Evolutionary conservation across 768 basidiomycete genomes (phyloP).

Genomic region (Ephemerocybe angulata): DNA sequence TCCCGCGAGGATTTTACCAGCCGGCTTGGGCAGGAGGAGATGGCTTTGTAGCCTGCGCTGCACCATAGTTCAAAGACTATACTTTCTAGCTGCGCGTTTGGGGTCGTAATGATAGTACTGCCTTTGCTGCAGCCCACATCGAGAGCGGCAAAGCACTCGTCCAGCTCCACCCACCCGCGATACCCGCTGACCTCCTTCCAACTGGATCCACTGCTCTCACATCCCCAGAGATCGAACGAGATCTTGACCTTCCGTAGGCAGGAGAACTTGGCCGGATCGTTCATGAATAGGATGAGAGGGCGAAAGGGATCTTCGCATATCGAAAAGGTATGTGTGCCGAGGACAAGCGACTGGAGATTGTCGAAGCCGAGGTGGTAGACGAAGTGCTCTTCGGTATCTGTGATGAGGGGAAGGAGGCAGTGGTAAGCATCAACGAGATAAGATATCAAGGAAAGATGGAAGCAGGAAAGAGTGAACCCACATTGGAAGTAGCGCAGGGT

Average conservation of each 20-base stretch:
- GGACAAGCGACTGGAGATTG: slow-evolving; percentile 3
- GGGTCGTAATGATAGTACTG: not conserved
- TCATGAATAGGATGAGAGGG: slow-evolving; percentile 2
- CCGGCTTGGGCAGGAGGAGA: too few relatives aligned
- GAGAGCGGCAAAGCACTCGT: not conserved
- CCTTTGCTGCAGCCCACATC: too few relatives aligned
- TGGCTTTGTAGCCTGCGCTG: slow-evolving; percentile 7
- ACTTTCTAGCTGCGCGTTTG: not conserved
- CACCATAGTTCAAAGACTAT: slow-evolving; percentile 5
- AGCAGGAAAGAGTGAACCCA: not conserved
- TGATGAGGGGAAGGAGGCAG: not conserved
- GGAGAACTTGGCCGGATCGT: not conserved
- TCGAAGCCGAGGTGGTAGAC: not conserved
- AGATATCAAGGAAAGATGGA: too few relatives aligned
- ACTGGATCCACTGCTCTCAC: not conserved
- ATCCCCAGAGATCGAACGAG: slow-evolving; percentile 7
- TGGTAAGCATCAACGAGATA: not conserved
- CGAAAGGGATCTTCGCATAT: slow-evolving; percentile 6
- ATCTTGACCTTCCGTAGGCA: slow-evolving; percentile 5
- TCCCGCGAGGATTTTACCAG: not conserved
- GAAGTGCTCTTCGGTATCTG: not conserved
- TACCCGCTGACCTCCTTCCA: slow-evolving; percentile 4
- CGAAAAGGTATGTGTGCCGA: slow-evolving; percentile 4
- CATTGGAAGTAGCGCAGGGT: slow-evolving; percentile 5
- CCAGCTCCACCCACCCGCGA: slow-evolving; percentile 7